Evolutionary conservation across 2,329 filamentous ascomycete genomes (phyloP), one percentile per base, ranked within the genome.

Genomic region (Purpureocillium lavendulum): DNA sequence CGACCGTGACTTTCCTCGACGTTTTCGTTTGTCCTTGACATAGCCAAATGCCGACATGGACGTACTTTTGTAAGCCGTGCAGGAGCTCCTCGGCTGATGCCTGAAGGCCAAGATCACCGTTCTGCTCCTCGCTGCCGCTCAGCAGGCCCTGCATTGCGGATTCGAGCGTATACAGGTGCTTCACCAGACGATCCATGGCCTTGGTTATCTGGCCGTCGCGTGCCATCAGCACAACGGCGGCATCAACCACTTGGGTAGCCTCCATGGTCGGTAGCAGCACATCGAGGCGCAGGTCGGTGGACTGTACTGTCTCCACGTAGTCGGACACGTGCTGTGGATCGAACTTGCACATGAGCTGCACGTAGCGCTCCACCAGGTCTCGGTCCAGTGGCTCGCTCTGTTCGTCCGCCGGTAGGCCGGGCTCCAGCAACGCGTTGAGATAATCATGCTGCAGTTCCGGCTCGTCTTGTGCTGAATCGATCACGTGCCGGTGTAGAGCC

Each of bases 21-120:
- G 73, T 75, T 52, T 83, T 85, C 36, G 78, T 87, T 56, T 95
- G 87, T 2, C 83, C 80, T 60, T 94, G 87, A 51, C 92, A 97
- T 11, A 98, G 69, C 92, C 92, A 98, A 37, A 94, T 90, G 12
- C 94, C 92, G 1, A 98, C 87, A 47, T 88, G 82, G 2, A 83
- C 80, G 61, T 95, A 97, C 57, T 94, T 96, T 45, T 94, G 82
- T 14, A 98, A 66, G 1, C 83, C 80, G 41, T 79, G 75, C 4
- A 95, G 70, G 2, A 95, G 70, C 41, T 89, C 83, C 40, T 83
- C 76, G 1, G 83, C 77, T 0, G 84, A 76, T 45, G 82, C 77
- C 43, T 80, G 75, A 3, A 81, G 45, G 26, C 66, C 55, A 12
- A 48, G 36, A 40, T 82, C 73, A 2, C 73, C 72, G 1, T 13